phyloP scores from a whole-genome alignment of 805 yeast genomes.

The Yamadazyma paraphyllophila region DNA sequence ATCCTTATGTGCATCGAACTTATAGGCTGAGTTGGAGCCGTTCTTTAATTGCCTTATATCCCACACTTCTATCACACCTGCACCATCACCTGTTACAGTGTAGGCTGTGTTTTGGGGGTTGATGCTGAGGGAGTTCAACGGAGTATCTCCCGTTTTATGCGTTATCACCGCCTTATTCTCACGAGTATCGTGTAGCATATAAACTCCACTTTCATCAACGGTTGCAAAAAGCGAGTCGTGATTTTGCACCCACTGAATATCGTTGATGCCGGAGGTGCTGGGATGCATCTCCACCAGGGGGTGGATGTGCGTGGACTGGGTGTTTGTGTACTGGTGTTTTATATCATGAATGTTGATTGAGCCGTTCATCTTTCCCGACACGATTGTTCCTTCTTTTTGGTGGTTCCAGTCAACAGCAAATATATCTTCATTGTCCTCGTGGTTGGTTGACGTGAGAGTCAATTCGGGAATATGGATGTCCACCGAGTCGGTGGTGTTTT shows the following conservation, averaged over 20 bases:
- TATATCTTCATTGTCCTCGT: constrained; percentile 46
- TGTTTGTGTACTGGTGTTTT: constrained; percentile 30
- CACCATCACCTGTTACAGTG: constrained; percentile 65
- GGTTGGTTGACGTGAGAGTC: constrained; percentile 33
- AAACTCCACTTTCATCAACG: constrained; percentile 62
- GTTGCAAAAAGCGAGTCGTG: constrained; percentile 62
- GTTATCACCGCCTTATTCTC: constrained; percentile 6
- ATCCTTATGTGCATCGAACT: constrained; percentile 36
- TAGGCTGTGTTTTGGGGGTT: constrained; percentile 55
- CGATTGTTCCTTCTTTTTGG: constrained; percentile 55
- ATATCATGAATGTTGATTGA: constrained; percentile 68
- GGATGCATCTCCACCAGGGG: not conserved
- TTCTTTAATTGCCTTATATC: constrained; percentile 52
- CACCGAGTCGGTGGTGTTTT: constrained; percentile 22
- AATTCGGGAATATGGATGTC: constrained; percentile 50
- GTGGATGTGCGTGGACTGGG: not conserved
- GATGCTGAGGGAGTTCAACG: constrained; percentile 59
- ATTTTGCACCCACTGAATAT: constrained; percentile 62
- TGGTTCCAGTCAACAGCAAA: constrained; percentile 77
- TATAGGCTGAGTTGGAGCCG: not conserved
- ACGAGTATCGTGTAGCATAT: constrained; percentile 57
- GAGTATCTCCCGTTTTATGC: constrained; percentile 20
- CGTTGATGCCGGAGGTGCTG: constrained; percentile 55
- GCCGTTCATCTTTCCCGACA: constrained; percentile 66
- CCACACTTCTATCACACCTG: constrained; percentile 58